A percentile compares a stretch with the other conserved stretches of the same genome.
These are phyloP conservation scores for Fusarium pseudoanthophilum DNA, from an alignment of 2,329 filamentous ascomycete species.

Conservation along the genomic window DNA sequence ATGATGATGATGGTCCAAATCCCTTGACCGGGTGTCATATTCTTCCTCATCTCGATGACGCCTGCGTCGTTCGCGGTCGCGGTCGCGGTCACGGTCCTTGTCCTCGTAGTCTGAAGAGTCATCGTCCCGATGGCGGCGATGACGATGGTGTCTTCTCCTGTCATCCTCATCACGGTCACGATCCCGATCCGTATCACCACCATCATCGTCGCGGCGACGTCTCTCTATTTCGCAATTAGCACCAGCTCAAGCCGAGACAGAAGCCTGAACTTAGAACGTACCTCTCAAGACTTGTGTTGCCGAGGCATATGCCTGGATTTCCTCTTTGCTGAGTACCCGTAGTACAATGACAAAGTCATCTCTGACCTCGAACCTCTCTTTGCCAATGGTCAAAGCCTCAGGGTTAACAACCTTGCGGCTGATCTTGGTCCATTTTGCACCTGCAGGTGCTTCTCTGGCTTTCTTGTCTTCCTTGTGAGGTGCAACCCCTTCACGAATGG, in stretches of 20 bases:
- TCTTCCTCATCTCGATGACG: constrained; percentile 47
- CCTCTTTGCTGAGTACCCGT: constrained; percentile 84
- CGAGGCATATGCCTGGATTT: constrained; percentile 87
- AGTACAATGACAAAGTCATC: constrained; percentile 94
- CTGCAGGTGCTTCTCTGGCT: constrained; percentile 75
- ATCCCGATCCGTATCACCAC: constrained; percentile 44
- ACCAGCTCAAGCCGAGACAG: background rate
- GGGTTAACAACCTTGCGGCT: constrained; percentile 89
- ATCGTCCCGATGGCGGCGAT: constrained; percentile 42
- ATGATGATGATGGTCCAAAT: constrained; percentile 49
- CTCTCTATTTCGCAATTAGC: constrained; percentile 44
- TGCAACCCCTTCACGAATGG: constrained; percentile 88
- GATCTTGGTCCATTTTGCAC: constrained; percentile 94
- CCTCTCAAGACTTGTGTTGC: constrained; percentile 85
- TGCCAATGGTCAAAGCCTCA: constrained; percentile 84
- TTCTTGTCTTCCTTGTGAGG: constrained; percentile 90
- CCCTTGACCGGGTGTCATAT: constrained; percentile 43
- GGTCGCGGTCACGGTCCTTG: constrained; percentile 50
- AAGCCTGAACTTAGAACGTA: constrained; percentile 53
- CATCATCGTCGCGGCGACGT: constrained; percentile 48
- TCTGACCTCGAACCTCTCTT: constrained; percentile 92
- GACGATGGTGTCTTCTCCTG: constrained; percentile 39
- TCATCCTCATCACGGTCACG: constrained; percentile 48
- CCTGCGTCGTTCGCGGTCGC: constrained; percentile 50
- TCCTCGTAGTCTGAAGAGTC: constrained; percentile 47